phyloP scores from a whole-genome alignment of 331 rosid genomes.

The Malus hybrid region DNA sequence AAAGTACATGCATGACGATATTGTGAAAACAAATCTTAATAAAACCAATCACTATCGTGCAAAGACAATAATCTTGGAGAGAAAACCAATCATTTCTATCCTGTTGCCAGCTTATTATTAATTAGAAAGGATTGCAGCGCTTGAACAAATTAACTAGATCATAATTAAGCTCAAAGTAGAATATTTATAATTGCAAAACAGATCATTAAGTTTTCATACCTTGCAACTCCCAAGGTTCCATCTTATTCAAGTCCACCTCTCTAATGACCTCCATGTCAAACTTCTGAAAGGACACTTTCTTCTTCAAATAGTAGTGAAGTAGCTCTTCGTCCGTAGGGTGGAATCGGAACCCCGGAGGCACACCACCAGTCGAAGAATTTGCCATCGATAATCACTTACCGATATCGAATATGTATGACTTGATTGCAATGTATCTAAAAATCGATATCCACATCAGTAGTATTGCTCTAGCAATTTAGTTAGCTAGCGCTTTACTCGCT shows the following conservation, averaged over 20 bases:
- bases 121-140: background rate
- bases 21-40: no score
- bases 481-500: background rate
- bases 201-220: constrained; percentile 25
- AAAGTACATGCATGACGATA: no score
- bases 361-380: constrained; percentile 73
- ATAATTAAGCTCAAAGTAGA: background rate
- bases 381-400: constrained; percentile 19
- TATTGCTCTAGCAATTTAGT: background rate
- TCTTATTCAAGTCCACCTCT: constrained; percentile 95
- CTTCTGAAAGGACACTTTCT: constrained; percentile 80
- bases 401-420: background rate
- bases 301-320: constrained; percentile 86
- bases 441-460: background rate
- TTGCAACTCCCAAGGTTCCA: constrained; percentile 99
- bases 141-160: background rate
- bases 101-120: background rate
- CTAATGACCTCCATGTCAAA: constrained; percentile 94
- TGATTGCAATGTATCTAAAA: background rate
- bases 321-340: constrained; percentile 95
- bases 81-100: no score
- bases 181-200: background rate
- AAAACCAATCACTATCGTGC: no score
- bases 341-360: constrained; percentile 94
- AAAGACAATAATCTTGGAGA: no score